phyloP scores from a whole-genome alignment of 345 rosid genomes.

The Salix brachista region DNA sequence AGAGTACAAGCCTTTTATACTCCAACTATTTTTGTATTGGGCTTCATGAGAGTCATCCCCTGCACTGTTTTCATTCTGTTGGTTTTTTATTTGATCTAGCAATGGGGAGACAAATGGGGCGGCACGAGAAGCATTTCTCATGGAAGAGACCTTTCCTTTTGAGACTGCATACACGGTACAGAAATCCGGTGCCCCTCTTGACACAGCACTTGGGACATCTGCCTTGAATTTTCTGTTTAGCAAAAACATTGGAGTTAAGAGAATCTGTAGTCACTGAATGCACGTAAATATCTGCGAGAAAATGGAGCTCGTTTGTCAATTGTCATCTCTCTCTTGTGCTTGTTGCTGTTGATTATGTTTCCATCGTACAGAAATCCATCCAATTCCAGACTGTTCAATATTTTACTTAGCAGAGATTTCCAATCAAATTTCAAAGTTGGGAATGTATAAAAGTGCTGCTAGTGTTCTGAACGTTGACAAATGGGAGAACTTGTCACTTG shows the following conservation, averaged over 20 bases:
- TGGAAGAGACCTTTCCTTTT: conserved; percentile 70
- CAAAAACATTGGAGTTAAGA: not conserved
- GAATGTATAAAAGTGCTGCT: too few species aligned
- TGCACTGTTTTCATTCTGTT: conserved; percentile 3
- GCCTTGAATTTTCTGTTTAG: conserved; percentile 62
- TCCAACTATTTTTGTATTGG: conserved; percentile 30
- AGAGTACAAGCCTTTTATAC: conserved; percentile 45
- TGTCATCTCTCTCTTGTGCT: not conserved
- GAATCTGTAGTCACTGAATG: not conserved
- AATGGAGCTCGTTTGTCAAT: not conserved
- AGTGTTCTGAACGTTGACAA: too few species aligned
- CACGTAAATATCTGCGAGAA: not conserved
- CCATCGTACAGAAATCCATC: too few species aligned
- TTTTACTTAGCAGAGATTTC: too few species aligned
- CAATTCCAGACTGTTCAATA: too few species aligned
- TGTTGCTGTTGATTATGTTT: not conserved
- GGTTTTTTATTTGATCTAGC: conserved; percentile 42
- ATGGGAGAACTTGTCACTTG: too few species aligned
- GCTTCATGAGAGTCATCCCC: conserved; percentile 24
- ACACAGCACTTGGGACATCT: conserved; percentile 53
- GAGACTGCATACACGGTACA: conserved; percentile 72
- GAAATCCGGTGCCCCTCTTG: conserved; percentile 74
- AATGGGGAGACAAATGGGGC: conserved; percentile 68
- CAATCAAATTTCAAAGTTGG: too few species aligned
- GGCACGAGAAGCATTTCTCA: conserved; percentile 47